Evolutionary conservation across 345 rosid genomes (phyloP).

Genomic region (Brassica napus): DNA sequence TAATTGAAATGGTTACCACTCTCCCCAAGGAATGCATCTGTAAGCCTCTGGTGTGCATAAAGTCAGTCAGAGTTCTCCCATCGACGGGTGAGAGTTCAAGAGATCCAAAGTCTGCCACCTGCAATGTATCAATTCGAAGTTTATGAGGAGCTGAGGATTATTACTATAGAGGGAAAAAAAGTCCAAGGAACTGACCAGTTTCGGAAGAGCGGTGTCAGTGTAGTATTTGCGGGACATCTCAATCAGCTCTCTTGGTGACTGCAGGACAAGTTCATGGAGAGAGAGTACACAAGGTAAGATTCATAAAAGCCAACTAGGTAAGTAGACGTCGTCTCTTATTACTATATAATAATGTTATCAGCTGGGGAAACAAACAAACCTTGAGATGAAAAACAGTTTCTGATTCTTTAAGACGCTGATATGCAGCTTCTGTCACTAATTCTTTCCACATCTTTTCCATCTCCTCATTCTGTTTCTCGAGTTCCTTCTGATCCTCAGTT

Average conservation of each 20-base stretch:
- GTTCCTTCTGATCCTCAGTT: conserved; percentile 52
- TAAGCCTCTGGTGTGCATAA: conserved; percentile 97
- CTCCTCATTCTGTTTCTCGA: conserved; percentile 61
- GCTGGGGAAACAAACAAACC: conserved; percentile 53
- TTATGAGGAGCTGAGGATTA: conserved; percentile 19
- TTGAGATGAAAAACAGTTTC: conserved; percentile 90
- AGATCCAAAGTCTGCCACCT: conserved; percentile 98
- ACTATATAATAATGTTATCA: conserved; percentile 18
- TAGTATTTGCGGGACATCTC: conserved; percentile 79
- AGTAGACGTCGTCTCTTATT: conserved; percentile 16
- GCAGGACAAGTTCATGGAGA: conserved; percentile 26
- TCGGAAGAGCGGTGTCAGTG: conserved; percentile 88
- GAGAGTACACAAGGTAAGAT: conserved; percentile 24
- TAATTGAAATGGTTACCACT: conserved; percentile 60
- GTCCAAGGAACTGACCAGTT: conserved; percentile 64
- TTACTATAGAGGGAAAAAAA: conserved; percentile 22
- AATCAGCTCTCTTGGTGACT: conserved; percentile 79
- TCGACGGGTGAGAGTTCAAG: conserved; percentile 99
- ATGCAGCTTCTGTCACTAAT: conserved; percentile 75
- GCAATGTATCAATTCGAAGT: conserved; percentile 15
- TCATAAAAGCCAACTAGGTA: conserved; percentile 18
- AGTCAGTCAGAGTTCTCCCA: conserved; percentile 95
- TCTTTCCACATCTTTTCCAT: conserved; percentile 67
- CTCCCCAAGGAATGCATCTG: conserved; percentile 86
- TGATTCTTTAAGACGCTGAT: conserved; percentile 80